These are phyloP conservation scores for Cruciata laevipes DNA, from an alignment of 257 asterid genomes.

Conservation along the genomic window DNA sequence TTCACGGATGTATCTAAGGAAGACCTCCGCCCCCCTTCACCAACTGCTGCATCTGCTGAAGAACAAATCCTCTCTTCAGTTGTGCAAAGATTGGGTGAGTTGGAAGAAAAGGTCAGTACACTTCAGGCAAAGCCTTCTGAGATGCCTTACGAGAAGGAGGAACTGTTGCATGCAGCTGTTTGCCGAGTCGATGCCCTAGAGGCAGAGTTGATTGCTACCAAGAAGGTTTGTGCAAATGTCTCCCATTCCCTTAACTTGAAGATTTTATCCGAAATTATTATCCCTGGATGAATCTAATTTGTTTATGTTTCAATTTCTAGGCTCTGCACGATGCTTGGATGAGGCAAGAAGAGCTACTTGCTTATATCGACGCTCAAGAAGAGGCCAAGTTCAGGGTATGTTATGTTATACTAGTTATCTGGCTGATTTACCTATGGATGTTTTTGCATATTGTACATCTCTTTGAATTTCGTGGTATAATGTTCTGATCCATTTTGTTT, in stretches of 20 bases:
- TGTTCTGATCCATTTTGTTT: not conserved
- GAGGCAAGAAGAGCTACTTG: constrained; percentile 97
- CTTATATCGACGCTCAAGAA: constrained; percentile 81
- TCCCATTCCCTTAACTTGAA: not conserved
- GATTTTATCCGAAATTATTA: not conserved
- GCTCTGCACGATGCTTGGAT: constrained; percentile 87
- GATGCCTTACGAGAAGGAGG: constrained; percentile 96
- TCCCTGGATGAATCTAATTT: constrained; percentile 1
- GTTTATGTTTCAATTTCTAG: constrained; percentile 32
- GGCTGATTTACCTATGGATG: too few relatives aligned
- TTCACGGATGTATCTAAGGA: constrained; percentile 44
- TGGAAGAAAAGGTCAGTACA: constrained; percentile 67
- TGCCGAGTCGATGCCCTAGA: constrained; percentile 96
- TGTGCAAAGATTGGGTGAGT: constrained; percentile 73
- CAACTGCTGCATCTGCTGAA: constrained; percentile 64
- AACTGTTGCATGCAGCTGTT: constrained; percentile 90
- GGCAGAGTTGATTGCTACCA: constrained; percentile 93
- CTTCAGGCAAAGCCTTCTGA: constrained; percentile 83
- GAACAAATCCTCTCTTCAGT: constrained; percentile 75
- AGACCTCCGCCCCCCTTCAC: constrained; percentile 82
- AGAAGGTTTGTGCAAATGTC: constrained; percentile 47
- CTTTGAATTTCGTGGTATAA: not conserved
- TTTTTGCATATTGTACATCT: too few relatives aligned
- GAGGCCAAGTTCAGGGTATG: constrained; percentile 71
- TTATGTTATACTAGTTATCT: not conserved